phyloP scores from a whole-genome alignment of 257 asterid genomes.

The Rubia yunnanensis region DNA sequence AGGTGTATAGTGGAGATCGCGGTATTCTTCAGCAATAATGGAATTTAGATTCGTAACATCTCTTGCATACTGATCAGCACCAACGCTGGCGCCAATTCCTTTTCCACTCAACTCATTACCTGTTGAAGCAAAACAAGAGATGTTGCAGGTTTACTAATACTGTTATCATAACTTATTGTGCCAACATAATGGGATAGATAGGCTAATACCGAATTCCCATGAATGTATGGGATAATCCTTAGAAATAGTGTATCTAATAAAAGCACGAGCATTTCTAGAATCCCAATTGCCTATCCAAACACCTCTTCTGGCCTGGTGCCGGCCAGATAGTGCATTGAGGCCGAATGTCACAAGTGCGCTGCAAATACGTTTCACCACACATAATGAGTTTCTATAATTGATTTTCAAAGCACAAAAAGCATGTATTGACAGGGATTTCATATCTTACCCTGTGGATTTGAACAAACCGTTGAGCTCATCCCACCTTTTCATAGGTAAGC shows the following conservation, averaged over 20 bases:
- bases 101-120: constrained; percentile 89
- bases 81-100: constrained; percentile 80
- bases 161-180: constrained; percentile 3
- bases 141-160: constrained; percentile 3
- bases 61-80: constrained; percentile 63
- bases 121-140: constrained; percentile 19
- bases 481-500: constrained; percentile 82
- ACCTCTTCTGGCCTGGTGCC: constrained; percentile 34
- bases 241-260: constrained; percentile 60
- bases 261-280: constrained; percentile 59
- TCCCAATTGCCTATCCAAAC: constrained; percentile 84
- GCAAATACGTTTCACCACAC: constrained; percentile 17
- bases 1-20: constrained; percentile 33
- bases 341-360: constrained; percentile 77
- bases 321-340: constrained; percentile 81
- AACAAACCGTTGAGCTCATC: constrained; percentile 76
- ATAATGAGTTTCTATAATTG: background rate
- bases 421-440: background rate
- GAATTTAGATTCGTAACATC: constrained; percentile 44
- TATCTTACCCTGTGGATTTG: constrained; percentile 66
- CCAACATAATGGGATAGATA: background rate
- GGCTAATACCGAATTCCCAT: constrained; percentile 84
- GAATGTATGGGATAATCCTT: constrained; percentile 63
- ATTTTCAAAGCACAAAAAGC: background rate
- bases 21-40: constrained; percentile 41